Percentiles rank a stretch among this genome's conserved stretches.
phyloP scores from a whole-genome alignment of 2,329 filamentous ascomycete genomes.

The Pseudogymnoascus sp. region DNA sequence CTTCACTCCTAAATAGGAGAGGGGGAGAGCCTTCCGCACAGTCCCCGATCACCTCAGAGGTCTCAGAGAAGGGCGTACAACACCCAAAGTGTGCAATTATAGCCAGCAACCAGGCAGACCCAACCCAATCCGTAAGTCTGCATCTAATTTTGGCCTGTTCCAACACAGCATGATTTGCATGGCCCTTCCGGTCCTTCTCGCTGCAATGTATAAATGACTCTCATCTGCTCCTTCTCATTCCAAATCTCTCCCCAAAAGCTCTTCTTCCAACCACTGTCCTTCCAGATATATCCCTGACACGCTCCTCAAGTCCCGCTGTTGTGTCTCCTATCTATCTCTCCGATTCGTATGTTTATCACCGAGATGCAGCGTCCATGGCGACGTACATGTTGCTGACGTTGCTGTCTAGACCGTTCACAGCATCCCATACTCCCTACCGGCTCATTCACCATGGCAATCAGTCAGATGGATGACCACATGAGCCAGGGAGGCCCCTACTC shows the following conservation, averaged over 20 bases:
- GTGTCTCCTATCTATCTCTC: constrained; percentile 31
- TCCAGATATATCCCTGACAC: constrained; percentile 33
- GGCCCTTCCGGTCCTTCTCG: not conserved
- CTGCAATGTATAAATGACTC: constrained; percentile 5
- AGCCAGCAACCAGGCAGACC: not conserved
- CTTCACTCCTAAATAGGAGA: not conserved
- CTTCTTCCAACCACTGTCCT: constrained; percentile 34
- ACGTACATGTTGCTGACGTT: constrained; percentile 23
- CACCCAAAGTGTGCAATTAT: not conserved
- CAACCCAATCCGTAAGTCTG: constrained; percentile 1
- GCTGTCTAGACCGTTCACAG: constrained; percentile 27
- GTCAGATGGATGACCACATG: not conserved
- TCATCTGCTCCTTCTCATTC: constrained; percentile 11
- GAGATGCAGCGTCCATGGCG: constrained; percentile 31
- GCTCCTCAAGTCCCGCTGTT: constrained; percentile 27
- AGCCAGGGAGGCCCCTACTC: not conserved
- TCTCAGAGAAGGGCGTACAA: not conserved
- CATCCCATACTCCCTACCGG: constrained; percentile 23
- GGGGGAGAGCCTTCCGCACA: not conserved
- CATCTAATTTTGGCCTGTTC: constrained; percentile 7
- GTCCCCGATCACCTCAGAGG: not conserved
- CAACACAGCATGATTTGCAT: not conserved
- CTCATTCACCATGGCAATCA: constrained; percentile 4
- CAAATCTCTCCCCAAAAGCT: constrained; percentile 32
- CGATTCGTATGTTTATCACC: constrained; percentile 31